Evolutionary conservation across 192 early-diverging fungal species (phyloP).

Genomic region (Martensiomyces pterosporus): DNA sequence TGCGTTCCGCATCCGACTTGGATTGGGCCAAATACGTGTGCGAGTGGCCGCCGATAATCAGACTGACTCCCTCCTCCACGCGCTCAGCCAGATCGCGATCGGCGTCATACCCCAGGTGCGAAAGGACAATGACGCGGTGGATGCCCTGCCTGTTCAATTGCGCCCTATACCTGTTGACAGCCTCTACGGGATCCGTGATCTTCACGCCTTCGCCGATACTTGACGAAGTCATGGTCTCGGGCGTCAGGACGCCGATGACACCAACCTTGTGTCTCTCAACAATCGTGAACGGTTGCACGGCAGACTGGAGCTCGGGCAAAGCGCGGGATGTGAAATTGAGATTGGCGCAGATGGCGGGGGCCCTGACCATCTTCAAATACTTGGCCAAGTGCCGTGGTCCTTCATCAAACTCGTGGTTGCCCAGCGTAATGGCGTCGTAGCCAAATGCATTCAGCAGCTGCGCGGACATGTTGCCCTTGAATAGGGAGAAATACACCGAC

Average conservation of each 20-base stretch:
- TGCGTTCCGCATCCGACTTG: no score
- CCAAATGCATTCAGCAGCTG: constrained; percentile 62
- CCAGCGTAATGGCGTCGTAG: constrained; percentile 57
- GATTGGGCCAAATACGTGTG: constrained; percentile 61
- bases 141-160: constrained; percentile 59
- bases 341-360: constrained; percentile 69
- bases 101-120: constrained; percentile 69
- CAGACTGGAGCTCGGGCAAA: constrained; percentile 47
- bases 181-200: constrained; percentile 57
- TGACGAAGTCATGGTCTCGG: constrained; percentile 56
- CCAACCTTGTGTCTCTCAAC: constrained; percentile 65
- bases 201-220: constrained; percentile 43
- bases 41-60: constrained; percentile 76
- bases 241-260: constrained; percentile 65
- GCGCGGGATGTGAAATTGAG: constrained; percentile 50
- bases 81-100: constrained; percentile 60
- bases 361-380: constrained; percentile 56
- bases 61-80: constrained; percentile 53
- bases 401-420: constrained; percentile 77
- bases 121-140: constrained; percentile 64
- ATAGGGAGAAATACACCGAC: constrained; percentile 65
- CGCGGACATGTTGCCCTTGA: constrained; percentile 55
- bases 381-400: constrained; percentile 54
- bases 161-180: constrained; percentile 59
- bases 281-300: constrained; percentile 68